phyloP scores from a whole-genome alignment of 208 protist genomes.

The Wallacemonas sp. region DNA sequence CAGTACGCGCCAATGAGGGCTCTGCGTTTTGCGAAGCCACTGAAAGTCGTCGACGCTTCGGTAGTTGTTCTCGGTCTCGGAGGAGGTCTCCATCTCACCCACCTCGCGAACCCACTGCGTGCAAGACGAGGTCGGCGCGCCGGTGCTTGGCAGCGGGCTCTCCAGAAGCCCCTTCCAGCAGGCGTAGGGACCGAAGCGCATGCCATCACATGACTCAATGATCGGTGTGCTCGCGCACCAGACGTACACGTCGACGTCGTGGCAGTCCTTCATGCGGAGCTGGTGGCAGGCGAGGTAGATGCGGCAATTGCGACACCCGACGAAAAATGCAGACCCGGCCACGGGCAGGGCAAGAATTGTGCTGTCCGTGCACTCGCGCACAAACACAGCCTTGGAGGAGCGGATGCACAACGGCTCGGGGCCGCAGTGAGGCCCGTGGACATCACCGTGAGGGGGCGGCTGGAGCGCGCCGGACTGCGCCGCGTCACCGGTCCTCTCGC shows the following conservation, averaged over 20 bases:
- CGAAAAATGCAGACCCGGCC: conserved; percentile 81
- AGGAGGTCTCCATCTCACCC: conserved; percentile 52
- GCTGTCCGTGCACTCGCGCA: conserved; percentile 50
- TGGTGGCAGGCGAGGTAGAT: conserved; percentile 87
- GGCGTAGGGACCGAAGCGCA: conserved; percentile 81
- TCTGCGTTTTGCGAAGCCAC: conserved; percentile 79
- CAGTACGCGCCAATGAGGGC: conserved; percentile 81
- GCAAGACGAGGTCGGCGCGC: conserved; percentile 25
- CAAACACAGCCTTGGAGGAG: conserved; percentile 55
- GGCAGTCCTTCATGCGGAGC: conserved; percentile 81
- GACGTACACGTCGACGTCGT: conserved; percentile 69
- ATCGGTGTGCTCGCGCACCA: conserved; percentile 84
- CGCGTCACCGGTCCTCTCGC: neutral
- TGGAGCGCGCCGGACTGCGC: neutral
- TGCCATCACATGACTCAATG: conserved; percentile 69
- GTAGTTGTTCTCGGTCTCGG: conserved; percentile 40
- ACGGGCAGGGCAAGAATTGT: conserved; percentile 64
- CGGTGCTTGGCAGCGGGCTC: conserved; percentile 24
- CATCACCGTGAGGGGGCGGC: conserved; percentile 19
- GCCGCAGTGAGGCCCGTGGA: conserved; percentile 40
- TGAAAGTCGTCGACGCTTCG: conserved; percentile 86
- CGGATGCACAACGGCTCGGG: conserved; percentile 43
- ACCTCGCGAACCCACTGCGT: conserved; percentile 63
- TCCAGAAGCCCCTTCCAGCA: conserved; percentile 70
- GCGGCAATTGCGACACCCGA: conserved; percentile 58